Percentiles rank a stretch among this genome's conserved stretches.
These are phyloP conservation scores for Solanum corneliomulleri DNA, from an alignment of 257 asterid genomes.

Conservation along the genomic window DNA sequence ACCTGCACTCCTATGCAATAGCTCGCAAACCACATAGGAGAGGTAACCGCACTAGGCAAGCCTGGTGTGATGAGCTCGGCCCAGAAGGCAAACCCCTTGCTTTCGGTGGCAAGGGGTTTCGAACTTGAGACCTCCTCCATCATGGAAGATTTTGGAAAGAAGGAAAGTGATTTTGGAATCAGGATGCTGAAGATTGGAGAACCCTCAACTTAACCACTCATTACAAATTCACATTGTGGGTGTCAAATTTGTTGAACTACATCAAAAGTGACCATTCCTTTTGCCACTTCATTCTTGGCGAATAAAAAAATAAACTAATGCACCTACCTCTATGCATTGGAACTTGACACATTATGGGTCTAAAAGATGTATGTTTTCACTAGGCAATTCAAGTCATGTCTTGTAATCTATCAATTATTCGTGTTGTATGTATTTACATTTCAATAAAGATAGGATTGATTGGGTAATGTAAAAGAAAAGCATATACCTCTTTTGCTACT, in stretches of 20 bases:
- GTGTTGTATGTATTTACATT: neutral
- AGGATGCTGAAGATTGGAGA: neutral
- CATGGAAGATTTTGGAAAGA: neutral
- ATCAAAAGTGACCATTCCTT: neutral
- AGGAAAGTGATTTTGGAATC: neutral
- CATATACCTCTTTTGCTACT: slow-evolving; percentile 62
- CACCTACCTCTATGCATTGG: neutral
- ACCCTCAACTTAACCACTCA: neutral
- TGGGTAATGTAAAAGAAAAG: neutral
- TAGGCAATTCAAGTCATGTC: neutral
- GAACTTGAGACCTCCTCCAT: too few species aligned
- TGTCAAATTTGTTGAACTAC: neutral
- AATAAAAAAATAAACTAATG: neutral
- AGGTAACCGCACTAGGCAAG: too few species aligned
- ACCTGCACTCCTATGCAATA: too few species aligned
- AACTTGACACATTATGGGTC: neutral
- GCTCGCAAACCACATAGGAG: too few species aligned
- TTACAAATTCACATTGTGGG: neutral
- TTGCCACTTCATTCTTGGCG: neutral
- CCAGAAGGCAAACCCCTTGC: too few species aligned
- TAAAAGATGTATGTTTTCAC: neutral
- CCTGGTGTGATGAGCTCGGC: too few species aligned
- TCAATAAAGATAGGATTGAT: neutral
- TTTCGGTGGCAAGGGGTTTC: too few species aligned
- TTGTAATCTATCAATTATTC: neutral